These are phyloP conservation scores for Thozetella sp. DNA, from an alignment of 495 filamentous ascomycete species.

Conservation along the genomic window DNA sequence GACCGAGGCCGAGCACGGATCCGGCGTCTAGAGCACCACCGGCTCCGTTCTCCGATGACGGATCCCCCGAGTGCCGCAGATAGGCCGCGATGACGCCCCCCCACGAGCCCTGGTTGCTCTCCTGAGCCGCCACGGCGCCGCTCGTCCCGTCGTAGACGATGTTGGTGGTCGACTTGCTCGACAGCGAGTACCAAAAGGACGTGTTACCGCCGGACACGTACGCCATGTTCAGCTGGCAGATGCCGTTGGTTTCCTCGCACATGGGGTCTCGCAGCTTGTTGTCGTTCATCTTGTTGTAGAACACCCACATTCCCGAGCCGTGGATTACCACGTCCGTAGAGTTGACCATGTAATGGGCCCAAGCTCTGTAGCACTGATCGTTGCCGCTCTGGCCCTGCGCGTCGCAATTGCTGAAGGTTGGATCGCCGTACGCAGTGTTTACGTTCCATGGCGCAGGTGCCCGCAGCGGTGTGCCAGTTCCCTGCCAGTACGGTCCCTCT, in stretches of 20 bases:
- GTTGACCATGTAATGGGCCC: constrained; percentile 33
- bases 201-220: constrained; percentile 26
- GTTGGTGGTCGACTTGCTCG: constrained; percentile 41
- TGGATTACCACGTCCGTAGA: constrained; percentile 45
- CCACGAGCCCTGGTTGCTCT: constrained; percentile 46
- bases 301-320: constrained; percentile 52
- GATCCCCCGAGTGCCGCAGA: constrained; percentile 7
- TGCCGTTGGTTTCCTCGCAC: constrained; percentile 17
- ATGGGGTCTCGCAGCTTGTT: constrained; percentile 15
- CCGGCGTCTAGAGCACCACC: not conserved
- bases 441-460: constrained; percentile 21
- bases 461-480: constrained; percentile 52
- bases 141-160: constrained; percentile 35
- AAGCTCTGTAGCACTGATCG: constrained; percentile 41
- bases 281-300: constrained; percentile 43
- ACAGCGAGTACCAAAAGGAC: constrained; percentile 42
- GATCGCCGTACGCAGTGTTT: constrained; percentile 13
- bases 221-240: constrained; percentile 45
- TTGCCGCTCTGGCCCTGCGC: constrained; percentile 8
- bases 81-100: constrained; percentile 37
- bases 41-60: constrained; percentile 1
- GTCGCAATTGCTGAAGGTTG: constrained; percentile 17
- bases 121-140: constrained; percentile 31
- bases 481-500: constrained; percentile 76
- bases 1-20: not conserved